These are phyloP conservation scores for Diaporthe capsici DNA, from an alignment of 2,329 filamentous ascomycete genomes.

Conservation along the genomic window DNA sequence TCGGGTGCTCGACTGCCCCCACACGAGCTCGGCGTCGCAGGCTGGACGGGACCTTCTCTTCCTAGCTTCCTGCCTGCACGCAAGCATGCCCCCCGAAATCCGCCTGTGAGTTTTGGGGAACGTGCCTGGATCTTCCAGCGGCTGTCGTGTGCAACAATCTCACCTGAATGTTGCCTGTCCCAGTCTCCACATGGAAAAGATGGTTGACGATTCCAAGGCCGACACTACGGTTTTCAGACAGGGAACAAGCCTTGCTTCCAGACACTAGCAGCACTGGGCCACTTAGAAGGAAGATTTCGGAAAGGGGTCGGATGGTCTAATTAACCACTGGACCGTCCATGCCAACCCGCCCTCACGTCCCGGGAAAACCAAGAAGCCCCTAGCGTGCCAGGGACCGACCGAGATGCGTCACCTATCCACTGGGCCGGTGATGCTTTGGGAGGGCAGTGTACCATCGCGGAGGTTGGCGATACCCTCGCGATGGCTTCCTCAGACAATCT, in stretches of 20 bases:
- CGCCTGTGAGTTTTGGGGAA: background rate
- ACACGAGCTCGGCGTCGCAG: constrained; percentile 23
- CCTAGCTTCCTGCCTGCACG: constrained; percentile 9
- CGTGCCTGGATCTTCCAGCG: constrained; percentile 24
- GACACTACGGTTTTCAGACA: constrained; percentile 24
- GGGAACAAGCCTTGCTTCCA: constrained; percentile 38
- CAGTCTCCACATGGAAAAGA: constrained; percentile 5
- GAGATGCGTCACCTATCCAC: constrained; percentile 26
- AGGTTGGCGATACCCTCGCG: background rate
- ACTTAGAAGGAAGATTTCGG: constrained; percentile 21
- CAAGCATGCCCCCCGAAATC: constrained; percentile 22
- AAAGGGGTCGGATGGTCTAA: constrained; percentile 33
- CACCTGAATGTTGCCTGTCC: constrained; percentile 28
- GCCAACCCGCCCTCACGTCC: constrained; percentile 25
- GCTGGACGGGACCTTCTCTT: constrained; percentile 3
- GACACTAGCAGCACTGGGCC: constrained; percentile 31
- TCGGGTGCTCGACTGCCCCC: constrained; percentile 26
- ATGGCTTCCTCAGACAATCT: background rate
- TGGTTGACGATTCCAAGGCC: constrained; percentile 4
- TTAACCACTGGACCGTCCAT: background rate
- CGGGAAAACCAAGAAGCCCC: constrained; percentile 32
- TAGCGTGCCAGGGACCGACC: constrained; percentile 24
- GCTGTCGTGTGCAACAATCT: constrained; percentile 21
- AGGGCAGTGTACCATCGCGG: constrained; percentile 11
- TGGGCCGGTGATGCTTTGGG: constrained; percentile 11